Conservation (phyloP, 768 basidiomycete genomes). For the Pleurotus pulmonarius region DNA sequence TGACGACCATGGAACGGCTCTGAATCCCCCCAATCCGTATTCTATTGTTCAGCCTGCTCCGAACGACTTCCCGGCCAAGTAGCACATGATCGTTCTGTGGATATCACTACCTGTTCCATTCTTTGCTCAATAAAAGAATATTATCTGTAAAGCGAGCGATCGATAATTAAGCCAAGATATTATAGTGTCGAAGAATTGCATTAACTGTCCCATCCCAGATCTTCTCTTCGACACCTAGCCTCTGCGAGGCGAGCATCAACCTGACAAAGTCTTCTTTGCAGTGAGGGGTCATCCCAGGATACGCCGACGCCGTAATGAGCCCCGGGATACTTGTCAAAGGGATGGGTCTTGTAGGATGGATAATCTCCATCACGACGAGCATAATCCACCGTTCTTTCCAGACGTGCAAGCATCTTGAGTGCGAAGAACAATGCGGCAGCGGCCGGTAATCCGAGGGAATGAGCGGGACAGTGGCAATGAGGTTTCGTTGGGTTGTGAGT, state of each 20-base stretch:
- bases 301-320: not conserved
- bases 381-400: not conserved
- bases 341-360: not conserved
- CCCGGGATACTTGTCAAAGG: not conserved
- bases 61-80: not conserved
- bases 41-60: no score
- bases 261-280: not conserved
- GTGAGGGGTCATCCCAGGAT: not conserved
- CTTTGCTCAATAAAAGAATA: no score
- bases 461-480: not conserved
- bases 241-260: not conserved
- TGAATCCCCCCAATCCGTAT: no score
- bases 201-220: not conserved
- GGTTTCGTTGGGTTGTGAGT: not conserved
- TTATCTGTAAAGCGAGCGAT: no score
- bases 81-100: not conserved
- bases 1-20: no score
- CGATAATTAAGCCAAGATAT: not conserved
- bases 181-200: not conserved
- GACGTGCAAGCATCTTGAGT: not conserved
- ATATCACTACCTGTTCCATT: not conserved
- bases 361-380: not conserved
- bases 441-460: not conserved
- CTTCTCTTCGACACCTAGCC: not conserved
- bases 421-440: not conserved